Evolutionary conservation across 1,284 basidiomycete genomes (phyloP).

Genomic region (Cystobasidium pallidum): DNA sequence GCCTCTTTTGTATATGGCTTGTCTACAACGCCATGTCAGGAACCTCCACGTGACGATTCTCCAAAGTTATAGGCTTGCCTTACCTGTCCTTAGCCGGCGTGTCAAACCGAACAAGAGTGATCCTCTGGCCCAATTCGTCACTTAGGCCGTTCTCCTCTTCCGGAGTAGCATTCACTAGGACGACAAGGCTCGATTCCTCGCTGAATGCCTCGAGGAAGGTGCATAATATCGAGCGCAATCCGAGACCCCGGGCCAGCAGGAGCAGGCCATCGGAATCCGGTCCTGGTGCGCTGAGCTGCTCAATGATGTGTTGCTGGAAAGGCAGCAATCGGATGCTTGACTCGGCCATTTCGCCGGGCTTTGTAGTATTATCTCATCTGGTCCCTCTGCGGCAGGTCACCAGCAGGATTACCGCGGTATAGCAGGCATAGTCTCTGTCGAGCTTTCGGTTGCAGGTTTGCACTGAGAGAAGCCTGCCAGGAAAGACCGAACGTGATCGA

Average conservation of each 20-base stretch:
- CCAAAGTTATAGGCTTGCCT: constrained; percentile 50
- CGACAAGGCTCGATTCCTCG: constrained; percentile 79
- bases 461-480: background rate
- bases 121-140: constrained; percentile 84
- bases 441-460: background rate
- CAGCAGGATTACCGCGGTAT: background rate
- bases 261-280: constrained; percentile 65
- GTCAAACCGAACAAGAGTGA: constrained; percentile 83
- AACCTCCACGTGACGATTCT: background rate
- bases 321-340: constrained; percentile 46
- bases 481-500: background rate
- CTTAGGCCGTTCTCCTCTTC: constrained; percentile 90
- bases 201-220: constrained; percentile 79
- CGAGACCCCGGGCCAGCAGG: constrained; percentile 82
- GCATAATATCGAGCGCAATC: constrained; percentile 71
- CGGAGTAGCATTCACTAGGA: constrained; percentile 76
- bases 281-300: constrained; percentile 37
- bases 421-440: background rate
- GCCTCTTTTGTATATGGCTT: constrained; percentile 80
- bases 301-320: constrained; percentile 49
- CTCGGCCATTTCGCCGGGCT: constrained; percentile 24
- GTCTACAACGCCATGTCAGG: constrained; percentile 60
- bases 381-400: background rate
- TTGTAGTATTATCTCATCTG: background rate
- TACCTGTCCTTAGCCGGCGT: constrained; percentile 78